Conservation (phyloP, 139 green algal species). For the Micractinium sp. region DNA sequence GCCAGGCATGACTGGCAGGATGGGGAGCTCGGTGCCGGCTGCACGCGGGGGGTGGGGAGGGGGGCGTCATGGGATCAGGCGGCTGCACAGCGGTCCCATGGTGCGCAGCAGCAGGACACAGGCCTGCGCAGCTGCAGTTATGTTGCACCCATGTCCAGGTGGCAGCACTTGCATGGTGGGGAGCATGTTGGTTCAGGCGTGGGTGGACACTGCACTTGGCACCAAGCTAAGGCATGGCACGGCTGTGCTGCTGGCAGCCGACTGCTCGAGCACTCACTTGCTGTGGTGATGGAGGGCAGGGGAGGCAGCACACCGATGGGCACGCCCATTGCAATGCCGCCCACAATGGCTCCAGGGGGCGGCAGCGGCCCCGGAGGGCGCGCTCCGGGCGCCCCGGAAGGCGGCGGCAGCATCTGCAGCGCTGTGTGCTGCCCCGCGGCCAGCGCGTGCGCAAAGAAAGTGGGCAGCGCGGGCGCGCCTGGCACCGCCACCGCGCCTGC, state of each 20-base stretch:
- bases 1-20: conserved; percentile 30
- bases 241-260: neutral
- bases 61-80: neutral
- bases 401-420: conserved; percentile 3
- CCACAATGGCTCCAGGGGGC: neutral
- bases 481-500: neutral
- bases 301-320: conserved; percentile 25
- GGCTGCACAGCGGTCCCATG: neutral
- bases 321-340: neutral
- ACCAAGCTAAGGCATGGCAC: too few species aligned
- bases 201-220: too few species aligned
- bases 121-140: neutral
- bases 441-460: conserved; percentile 16
- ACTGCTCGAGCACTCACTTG: neutral
- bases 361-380: neutral
- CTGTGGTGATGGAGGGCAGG: conserved; percentile 33
- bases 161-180: neutral
- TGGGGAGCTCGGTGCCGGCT: conserved; percentile 30
- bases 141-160: neutral
- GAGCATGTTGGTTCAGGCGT: neutral
- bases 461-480: conserved; percentile 5
- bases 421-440: conserved; percentile 32
- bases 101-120: too few species aligned
- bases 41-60: neutral
- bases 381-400: neutral